phyloP scores from a whole-genome alignment of 2,329 filamentous ascomycete species.

The Epicoccum nigrum region DNA sequence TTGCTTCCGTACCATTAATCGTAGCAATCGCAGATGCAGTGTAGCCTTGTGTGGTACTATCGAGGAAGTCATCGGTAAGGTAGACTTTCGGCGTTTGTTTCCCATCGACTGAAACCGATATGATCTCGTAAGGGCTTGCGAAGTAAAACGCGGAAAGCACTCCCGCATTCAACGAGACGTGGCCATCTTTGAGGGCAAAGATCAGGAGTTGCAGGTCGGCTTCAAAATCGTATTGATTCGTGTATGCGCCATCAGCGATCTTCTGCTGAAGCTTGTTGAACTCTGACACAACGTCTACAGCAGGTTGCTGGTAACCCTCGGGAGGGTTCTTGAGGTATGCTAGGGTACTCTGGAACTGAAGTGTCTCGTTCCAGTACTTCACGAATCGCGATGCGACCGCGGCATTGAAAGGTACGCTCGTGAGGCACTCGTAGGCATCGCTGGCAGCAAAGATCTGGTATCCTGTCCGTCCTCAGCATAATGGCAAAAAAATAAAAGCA shows the following conservation, averaged over 20 bases:
- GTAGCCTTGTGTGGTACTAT: slow-evolving; percentile 26
- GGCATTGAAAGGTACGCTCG: slow-evolving; percentile 53
- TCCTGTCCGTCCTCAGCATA: too few relatives aligned
- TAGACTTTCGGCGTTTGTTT: slow-evolving; percentile 40
- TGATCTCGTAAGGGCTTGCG: slow-evolving; percentile 31
- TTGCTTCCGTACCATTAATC: slow-evolving; percentile 36
- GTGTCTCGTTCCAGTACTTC: slow-evolving; percentile 53
- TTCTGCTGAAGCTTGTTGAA: slow-evolving; percentile 35
- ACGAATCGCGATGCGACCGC: slow-evolving; percentile 54
- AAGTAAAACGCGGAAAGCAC: slow-evolving; percentile 38
- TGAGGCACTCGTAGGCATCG: neutral
- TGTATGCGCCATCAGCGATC: slow-evolving; percentile 36
- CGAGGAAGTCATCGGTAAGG: slow-evolving; percentile 37
- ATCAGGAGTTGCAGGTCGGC: slow-evolving; percentile 43
- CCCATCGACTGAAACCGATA: slow-evolving; percentile 31
- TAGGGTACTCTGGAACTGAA: slow-evolving; percentile 55
- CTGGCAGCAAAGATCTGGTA: neutral
- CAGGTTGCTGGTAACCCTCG: slow-evolving; percentile 50
- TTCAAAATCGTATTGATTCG: slow-evolving; percentile 50
- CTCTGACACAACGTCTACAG: slow-evolving; percentile 42
- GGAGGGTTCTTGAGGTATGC: slow-evolving; percentile 51
- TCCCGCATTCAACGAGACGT: slow-evolving; percentile 34
- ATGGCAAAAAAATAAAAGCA: too few relatives aligned
- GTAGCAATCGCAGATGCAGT: slow-evolving; percentile 29
- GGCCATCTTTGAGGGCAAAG: slow-evolving; percentile 40